Percentiles rank a stretch among this genome's conserved stretches.
Conservation (phyloP, 805 yeast genomes). For the Barnettozyma wickerhamii region DNA sequence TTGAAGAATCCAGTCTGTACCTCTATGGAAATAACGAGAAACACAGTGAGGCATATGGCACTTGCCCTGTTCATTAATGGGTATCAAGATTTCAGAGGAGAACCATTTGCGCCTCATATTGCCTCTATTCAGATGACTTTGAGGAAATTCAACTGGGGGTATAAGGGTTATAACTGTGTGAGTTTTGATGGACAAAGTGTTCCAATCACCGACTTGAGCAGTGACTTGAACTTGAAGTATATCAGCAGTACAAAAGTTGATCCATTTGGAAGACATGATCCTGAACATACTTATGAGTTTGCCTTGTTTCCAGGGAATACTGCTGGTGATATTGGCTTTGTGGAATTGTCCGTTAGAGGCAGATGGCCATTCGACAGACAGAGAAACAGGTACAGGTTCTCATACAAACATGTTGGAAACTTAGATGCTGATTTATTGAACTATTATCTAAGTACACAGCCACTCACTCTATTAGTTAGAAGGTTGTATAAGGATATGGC, state of each 20-base stretch:
- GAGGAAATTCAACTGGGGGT: background rate
- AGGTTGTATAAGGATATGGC: background rate
- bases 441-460: constrained; percentile 1
- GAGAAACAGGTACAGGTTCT: constrained; percentile 3
- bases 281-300: constrained; percentile 1
- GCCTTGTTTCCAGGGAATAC: constrained; percentile 10
- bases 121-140: background rate
- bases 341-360: constrained; percentile 1
- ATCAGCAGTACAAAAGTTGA: constrained; percentile 1
- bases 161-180: background rate
- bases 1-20: constrained; percentile 6
- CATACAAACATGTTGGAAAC: constrained; percentile 8
- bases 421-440: constrained; percentile 6
- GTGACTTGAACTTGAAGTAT: constrained; percentile 2
- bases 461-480: background rate
- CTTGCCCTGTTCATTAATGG: constrained; percentile 7
- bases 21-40: background rate
- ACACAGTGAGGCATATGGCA: constrained; percentile 1
- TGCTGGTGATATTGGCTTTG: constrained; percentile 6
- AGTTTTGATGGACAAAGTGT: background rate
- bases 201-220: constrained; percentile 1
- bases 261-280: constrained; percentile 1
- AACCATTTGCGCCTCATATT: background rate
- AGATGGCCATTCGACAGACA: background rate
- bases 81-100: constrained; percentile 1